phyloP scores from a whole-genome alignment of 179 eudicot genomes.

The Corrigiola litoralis region DNA sequence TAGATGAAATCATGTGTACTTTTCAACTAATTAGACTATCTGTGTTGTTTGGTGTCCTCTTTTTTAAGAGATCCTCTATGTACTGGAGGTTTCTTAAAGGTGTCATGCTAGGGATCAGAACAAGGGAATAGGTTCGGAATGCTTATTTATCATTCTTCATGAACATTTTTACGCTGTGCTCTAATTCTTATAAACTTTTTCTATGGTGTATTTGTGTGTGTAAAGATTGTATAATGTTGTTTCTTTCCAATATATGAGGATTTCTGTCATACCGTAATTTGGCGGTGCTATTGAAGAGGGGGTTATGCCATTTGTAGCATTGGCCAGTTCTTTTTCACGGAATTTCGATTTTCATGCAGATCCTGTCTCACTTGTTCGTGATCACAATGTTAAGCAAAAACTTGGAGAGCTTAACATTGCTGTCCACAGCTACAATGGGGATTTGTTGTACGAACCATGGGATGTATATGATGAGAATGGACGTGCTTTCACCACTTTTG shows the following conservation, averaged over 20 bases:
- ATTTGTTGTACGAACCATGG: conserved; percentile 93
- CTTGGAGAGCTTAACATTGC: conserved; percentile 58
- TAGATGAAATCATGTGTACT: too few relatives aligned
- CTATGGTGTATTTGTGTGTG: too few relatives aligned
- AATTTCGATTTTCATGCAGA: conserved; percentile 37
- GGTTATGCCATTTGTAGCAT: background rate
- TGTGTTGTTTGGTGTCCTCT: too few relatives aligned
- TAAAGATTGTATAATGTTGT: too few relatives aligned
- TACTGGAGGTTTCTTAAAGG: too few relatives aligned
- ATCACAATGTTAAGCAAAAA: conserved; percentile 73
- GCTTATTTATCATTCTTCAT: too few relatives aligned
- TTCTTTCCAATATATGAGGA: background rate
- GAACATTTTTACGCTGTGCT: too few relatives aligned
- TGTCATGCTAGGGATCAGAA: too few relatives aligned
- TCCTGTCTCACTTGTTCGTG: conserved; percentile 95
- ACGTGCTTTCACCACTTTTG: conserved; percentile 68
- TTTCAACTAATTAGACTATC: too few relatives aligned
- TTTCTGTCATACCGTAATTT: background rate
- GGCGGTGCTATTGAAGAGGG: background rate
- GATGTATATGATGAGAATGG: conserved; percentile 77
- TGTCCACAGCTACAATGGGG: conserved; percentile 78
- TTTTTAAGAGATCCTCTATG: too few relatives aligned
- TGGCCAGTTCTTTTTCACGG: background rate
- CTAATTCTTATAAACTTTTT: too few relatives aligned
- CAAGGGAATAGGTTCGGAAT: too few relatives aligned